phyloP scores from a whole-genome alignment of 257 asterid genomes.

The Petrea volubilis region DNA sequence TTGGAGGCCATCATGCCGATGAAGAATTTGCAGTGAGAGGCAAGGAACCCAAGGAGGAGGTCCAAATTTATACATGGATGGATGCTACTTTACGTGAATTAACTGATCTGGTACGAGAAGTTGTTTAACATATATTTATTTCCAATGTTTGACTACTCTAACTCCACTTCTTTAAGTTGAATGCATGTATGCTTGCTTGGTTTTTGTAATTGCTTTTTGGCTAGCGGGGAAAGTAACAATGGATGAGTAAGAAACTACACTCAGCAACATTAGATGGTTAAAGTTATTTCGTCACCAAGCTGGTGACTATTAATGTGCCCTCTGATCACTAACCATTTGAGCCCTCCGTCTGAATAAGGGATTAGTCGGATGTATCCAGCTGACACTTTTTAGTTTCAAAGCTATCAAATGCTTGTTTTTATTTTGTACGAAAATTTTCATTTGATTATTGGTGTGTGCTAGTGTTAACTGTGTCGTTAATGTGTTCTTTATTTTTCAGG shows the following conservation, averaged over 20 bases:
- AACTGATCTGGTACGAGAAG: slow-evolving; percentile 84
- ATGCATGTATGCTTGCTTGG: not conserved
- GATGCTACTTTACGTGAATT: slow-evolving; percentile 97
- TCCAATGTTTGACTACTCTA: slow-evolving; percentile 2
- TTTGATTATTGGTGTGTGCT: not conserved
- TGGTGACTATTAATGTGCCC: not conserved
- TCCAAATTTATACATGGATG: slow-evolving; percentile 98
- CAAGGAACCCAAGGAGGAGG: slow-evolving; percentile 99
- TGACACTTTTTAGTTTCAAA: not conserved
- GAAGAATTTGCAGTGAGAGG: slow-evolving; percentile 94
- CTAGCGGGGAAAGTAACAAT: not conserved
- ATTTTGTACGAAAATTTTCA: not conserved
- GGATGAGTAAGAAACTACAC: not conserved
- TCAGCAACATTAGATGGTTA: not conserved
- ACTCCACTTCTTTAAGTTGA: not conserved
- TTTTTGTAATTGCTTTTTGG: not conserved
- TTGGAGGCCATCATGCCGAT: slow-evolving; percentile 83
- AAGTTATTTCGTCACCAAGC: not conserved
- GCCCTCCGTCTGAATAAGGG: not conserved
- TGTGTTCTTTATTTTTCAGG: slow-evolving; percentile 52
- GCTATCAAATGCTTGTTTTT: not conserved
- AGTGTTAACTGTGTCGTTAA: no score
- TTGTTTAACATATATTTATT: not conserved
- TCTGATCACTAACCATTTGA: not conserved
- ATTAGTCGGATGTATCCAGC: not conserved